phyloP scores from a whole-genome alignment of 768 basidiomycete genomes.

The Suillus plorans region DNA sequence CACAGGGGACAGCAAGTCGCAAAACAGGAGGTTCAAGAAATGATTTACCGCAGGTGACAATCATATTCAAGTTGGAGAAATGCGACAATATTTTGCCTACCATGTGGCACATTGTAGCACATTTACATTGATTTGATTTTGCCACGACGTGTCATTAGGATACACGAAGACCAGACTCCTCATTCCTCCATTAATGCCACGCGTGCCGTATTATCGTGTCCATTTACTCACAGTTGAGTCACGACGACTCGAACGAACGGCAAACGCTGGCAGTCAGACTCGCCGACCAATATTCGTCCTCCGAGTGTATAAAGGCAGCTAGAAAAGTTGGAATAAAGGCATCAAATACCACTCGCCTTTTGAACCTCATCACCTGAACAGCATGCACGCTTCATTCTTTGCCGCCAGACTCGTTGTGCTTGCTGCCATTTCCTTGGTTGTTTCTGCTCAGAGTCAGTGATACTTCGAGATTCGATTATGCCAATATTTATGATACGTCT shows the following conservation, averaged over 20 bases:
- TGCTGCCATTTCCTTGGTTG: not conserved
- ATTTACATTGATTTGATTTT: too few relatives aligned
- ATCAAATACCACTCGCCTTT: not conserved
- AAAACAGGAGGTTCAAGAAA: too few relatives aligned
- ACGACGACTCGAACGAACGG: not conserved
- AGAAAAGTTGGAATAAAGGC: not conserved
- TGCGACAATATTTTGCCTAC: too few relatives aligned
- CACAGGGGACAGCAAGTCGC: too few relatives aligned
- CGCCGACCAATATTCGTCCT: not conserved
- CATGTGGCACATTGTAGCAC: too few relatives aligned
- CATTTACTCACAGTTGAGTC: not conserved
- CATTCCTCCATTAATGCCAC: not conserved
- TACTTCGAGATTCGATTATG: not conserved
- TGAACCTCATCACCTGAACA: not conserved
- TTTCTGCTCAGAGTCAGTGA: constrained; percentile 13
- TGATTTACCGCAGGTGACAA: too few relatives aligned
- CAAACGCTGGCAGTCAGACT: not conserved
- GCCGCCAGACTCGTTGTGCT: constrained; percentile 15
- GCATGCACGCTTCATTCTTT: constrained; percentile 21
- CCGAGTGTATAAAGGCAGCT: constrained; percentile 20
- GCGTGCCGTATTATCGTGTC: not conserved
- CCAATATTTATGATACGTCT: not conserved
- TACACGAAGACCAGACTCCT: not conserved
- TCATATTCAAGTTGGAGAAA: too few relatives aligned
- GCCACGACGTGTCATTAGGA: too few relatives aligned